A percentile compares a stretch with the other conserved stretches of the same genome.
phyloP scores from a whole-genome alignment of 2,329 filamentous ascomycete genomes.

The Didymella segeticola region DNA sequence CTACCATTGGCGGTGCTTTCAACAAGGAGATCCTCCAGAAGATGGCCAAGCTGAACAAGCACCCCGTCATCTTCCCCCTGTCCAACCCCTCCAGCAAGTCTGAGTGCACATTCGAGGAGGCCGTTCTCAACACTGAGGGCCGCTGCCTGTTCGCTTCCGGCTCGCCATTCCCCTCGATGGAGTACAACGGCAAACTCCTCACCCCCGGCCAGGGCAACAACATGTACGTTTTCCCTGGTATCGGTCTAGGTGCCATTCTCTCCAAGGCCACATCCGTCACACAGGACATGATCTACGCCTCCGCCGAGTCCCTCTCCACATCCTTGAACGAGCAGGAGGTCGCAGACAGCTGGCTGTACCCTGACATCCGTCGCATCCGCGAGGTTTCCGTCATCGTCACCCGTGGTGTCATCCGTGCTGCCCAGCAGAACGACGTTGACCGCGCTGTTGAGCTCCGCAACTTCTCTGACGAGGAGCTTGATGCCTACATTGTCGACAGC shows the following conservation, averaged over 20 bases:
- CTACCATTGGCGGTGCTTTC: constrained; percentile 93
- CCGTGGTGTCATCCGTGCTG: constrained; percentile 90
- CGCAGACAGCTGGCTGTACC: constrained; percentile 86
- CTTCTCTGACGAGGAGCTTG: constrained; percentile 72
- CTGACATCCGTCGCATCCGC: constrained; percentile 86
- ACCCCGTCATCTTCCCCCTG: constrained; percentile 82
- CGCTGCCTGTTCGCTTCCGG: constrained; percentile 93
- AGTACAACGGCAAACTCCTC: constrained; percentile 54
- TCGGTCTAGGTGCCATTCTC: constrained; percentile 91
- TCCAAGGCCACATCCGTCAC: constrained; percentile 87
- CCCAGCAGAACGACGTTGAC: constrained; percentile 74
- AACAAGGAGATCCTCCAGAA: constrained; percentile 80
- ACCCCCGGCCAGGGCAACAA: constrained; percentile 71
- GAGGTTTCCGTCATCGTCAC: constrained; percentile 88
- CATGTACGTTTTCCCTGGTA: constrained; percentile 95
- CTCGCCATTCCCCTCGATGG: constrained; percentile 81
- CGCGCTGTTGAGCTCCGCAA: constrained; percentile 65
- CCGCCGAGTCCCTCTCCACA: constrained; percentile 79
- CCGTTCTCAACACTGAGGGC: constrained; percentile 88
- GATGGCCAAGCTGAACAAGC: constrained; percentile 68
- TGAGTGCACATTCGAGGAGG: constrained; percentile 96
- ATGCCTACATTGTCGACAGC: constrained; percentile 65
- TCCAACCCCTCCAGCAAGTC: constrained; percentile 97
- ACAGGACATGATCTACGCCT: constrained; percentile 96
- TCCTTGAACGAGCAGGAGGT: constrained; percentile 83